A percentile compares a stretch with the other conserved stretches of the same genome.
phyloP scores from a whole-genome alignment of 2,329 filamentous ascomycete species.

The Penicillium sp. region DNA sequence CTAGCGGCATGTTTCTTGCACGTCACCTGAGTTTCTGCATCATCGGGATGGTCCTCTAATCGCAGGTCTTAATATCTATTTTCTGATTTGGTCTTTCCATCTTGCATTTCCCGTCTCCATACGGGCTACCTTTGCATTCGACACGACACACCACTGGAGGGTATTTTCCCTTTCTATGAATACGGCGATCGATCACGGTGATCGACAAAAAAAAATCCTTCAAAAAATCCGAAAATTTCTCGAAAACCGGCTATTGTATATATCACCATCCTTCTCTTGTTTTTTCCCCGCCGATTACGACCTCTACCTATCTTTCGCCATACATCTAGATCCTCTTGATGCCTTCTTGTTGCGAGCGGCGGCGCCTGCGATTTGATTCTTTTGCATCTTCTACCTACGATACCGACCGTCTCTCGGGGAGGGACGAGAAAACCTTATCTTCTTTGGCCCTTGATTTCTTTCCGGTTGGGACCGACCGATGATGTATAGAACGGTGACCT shows the following conservation, averaged over 20 bases:
- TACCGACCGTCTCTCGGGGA: slow-evolving; percentile 43
- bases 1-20: slow-evolving; percentile 38
- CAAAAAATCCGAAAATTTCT: slow-evolving; percentile 32
- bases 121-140: slow-evolving; percentile 34
- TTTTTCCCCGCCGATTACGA: slow-evolving; percentile 39
- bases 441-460: slow-evolving; percentile 31
- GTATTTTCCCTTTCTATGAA: slow-evolving; percentile 31
- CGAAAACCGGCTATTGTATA: slow-evolving; percentile 39
- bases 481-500: slow-evolving; percentile 47
- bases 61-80: slow-evolving; percentile 41
- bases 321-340: slow-evolving; percentile 40
- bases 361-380: slow-evolving; percentile 45
- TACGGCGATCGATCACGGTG: slow-evolving; percentile 20
- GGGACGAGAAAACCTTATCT: slow-evolving; percentile 33
- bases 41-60: slow-evolving; percentile 37
- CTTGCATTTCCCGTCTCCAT: slow-evolving; percentile 32
- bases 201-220: slow-evolving; percentile 17
- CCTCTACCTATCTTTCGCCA: slow-evolving; percentile 28
- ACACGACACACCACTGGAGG: slow-evolving; percentile 36
- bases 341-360: slow-evolving; percentile 47
- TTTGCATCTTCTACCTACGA: slow-evolving; percentile 40
- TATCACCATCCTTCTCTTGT: slow-evolving; percentile 27
- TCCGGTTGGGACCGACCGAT: slow-evolving; percentile 36
- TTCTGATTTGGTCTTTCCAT: slow-evolving; percentile 22
- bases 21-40: slow-evolving; percentile 40